Evolutionary conservation across 331 rosid genomes (phyloP).

Genomic region (Pyrus hybrid): DNA sequence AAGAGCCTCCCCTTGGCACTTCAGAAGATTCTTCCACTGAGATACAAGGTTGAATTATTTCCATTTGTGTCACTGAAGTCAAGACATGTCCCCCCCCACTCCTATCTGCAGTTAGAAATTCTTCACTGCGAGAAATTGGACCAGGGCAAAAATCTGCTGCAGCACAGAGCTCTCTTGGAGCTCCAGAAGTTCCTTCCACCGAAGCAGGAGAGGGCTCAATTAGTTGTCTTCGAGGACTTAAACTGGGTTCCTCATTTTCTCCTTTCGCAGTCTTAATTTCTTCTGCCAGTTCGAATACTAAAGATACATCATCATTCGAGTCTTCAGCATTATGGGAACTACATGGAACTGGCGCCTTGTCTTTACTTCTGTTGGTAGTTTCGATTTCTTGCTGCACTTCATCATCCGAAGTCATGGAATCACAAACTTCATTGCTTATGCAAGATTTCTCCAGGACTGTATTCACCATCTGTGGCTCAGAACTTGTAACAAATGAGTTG

Average conservation of each 20-base stretch:
- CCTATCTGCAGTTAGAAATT: conserved; percentile 18
- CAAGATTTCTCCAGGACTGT: conserved; percentile 6
- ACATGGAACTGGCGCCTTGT: conserved; percentile 22
- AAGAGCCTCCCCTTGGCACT: conserved; percentile 22
- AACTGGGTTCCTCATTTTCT: conserved; percentile 28
- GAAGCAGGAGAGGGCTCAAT: conserved; percentile 14
- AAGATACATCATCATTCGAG: conserved; percentile 9
- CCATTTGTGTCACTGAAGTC: conserved; percentile 8
- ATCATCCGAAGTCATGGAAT: conserved; percentile 12
- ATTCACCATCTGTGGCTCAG: background rate
- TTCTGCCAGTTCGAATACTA: conserved; percentile 14
- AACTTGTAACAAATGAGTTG: background rate
- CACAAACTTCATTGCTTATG: conserved; percentile 7
- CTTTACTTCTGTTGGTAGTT: conserved; percentile 26
- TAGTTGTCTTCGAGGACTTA: conserved; percentile 1
- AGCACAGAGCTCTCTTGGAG: conserved; percentile 29
- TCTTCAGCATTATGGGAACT: conserved; percentile 20
- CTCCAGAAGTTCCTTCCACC: conserved; percentile 26
- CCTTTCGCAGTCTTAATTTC: conserved; percentile 19
- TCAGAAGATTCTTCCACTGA: conserved; percentile 29
- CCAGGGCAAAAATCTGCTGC: conserved; percentile 12
- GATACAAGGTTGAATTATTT: conserved; percentile 20
- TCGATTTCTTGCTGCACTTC: conserved; percentile 29
- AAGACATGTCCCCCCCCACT: conserved; percentile 3
- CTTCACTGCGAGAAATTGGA: conserved; percentile 8